Conservation (phyloP, 2,329 filamentous ascomycete genomes). For the Aspergillus sp. region DNA sequence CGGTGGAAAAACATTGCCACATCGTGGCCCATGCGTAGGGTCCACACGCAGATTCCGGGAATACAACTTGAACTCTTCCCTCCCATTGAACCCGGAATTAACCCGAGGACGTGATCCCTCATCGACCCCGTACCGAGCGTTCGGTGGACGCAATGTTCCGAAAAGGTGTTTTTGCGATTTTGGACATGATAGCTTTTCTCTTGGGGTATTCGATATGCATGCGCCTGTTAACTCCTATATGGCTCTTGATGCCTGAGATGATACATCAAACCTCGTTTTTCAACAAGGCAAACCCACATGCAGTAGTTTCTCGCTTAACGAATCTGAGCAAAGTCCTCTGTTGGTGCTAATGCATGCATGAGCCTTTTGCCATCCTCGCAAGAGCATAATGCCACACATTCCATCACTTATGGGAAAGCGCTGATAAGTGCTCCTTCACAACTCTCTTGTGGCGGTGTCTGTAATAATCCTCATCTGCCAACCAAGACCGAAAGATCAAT, state of each 20-base stretch:
- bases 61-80: neutral
- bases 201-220: neutral
- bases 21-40: neutral
- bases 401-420: neutral
- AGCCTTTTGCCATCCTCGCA: neutral
- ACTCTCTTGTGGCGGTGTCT: neutral
- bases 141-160: neutral
- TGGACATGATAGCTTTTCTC: neutral
- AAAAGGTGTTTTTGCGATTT: neutral
- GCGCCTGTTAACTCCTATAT: neutral
- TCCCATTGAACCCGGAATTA: neutral
- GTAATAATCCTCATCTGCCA: neutral
- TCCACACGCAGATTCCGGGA: slow-evolving; percentile 1
- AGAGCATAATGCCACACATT: slow-evolving; percentile 6
- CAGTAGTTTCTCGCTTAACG: slow-evolving; percentile 15
- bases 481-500: neutral
- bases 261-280: slow-evolving; percentile 18
- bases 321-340: slow-evolving; percentile 10
- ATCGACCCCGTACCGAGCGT: neutral
- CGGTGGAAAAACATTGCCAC: neutral
- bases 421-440: slow-evolving; percentile 5
- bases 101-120: neutral
- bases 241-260: slow-evolving; percentile 8
- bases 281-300: slow-evolving; percentile 20
- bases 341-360: slow-evolving; percentile 20